Evolutionary conservation across 495 filamentous ascomycete species (phyloP), one percentile per base, ranked within the genome.

Genomic region (Ascobolus immersus): DNA sequence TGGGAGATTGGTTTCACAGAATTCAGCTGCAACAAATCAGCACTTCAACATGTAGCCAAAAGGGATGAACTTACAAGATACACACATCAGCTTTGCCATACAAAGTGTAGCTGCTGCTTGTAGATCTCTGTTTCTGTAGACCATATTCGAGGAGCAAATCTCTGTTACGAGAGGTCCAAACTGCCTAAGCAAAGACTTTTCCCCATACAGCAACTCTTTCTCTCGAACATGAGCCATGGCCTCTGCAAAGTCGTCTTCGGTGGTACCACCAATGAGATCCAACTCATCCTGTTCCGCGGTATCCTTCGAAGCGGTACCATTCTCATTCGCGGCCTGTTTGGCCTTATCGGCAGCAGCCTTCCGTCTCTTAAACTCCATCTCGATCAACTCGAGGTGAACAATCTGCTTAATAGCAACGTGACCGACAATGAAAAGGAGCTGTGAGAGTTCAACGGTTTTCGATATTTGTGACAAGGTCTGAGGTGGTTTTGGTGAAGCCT

Each of bases 221-320:
- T 99, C 86, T 32, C 86, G 74, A 42, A 96, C 89, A 45, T 84
- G 77, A 8, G 70, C 67, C 67, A 99, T 86, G 23, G 79, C 81
- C 49, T 99, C 86, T 6, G 79, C 82, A 53, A 99, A 99, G 52
- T 99, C 86, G 45, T 99, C 86, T 55, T 99, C 86, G 1, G 80
- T 90, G 0, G 86, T 99, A 35, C 86, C 86, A 20, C 84, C 84
- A 37, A 99, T 94, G 19, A 93, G 61, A 53, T 99, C 86, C 4
- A 99, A 63, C 50, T 96, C 86, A 47, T 93, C 78, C 36, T 52
- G 48, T 19, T 63, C 71, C 18, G 64, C 62, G 11, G 71, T 67
- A 28, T 62, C 59, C 39, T 61, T 58, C 28, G 53, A 52, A 3
- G 57, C 50, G 4, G 57, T 44, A 40, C 45, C 36, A 35, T 56